phyloP scores from a whole-genome alignment of 192 early-diverging fungal species.

The Linnemannia hyalina region DNA sequence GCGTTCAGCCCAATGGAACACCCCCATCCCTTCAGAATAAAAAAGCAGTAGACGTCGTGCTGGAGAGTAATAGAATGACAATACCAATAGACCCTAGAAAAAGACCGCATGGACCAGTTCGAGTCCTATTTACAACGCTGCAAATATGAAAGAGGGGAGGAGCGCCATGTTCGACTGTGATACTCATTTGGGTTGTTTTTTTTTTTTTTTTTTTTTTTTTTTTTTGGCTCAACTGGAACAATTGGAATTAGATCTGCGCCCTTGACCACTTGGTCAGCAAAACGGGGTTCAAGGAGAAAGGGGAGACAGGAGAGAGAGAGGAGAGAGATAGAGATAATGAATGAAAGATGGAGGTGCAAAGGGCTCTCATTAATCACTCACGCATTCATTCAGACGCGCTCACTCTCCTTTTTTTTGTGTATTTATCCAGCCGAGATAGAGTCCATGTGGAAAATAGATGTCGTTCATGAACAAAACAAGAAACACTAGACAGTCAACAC shows the following conservation, averaged over 20 bases:
- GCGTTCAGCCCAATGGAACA: not conserved
- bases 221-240: not conserved
- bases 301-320: not conserved
- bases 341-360: not conserved
- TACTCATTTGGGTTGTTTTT: not conserved
- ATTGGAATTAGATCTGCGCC: not conserved
- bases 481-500: not conserved
- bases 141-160: not conserved
- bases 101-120: not conserved
- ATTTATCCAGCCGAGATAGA: not conserved
- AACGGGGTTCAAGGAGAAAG: not conserved
- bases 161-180: not conserved
- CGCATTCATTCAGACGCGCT: not conserved
- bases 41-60: conserved; percentile 3
- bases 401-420: not conserved
- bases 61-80: not conserved
- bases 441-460: not conserved
- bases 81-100: not conserved
- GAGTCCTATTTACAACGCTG: not conserved
- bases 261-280: conserved; percentile 6
- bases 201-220: not conserved
- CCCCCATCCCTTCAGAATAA: not conserved
- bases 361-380: not conserved
- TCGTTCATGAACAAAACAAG: not conserved
- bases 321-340: not conserved